These are phyloP conservation scores for Lasiodiplodia sp. DNA, from an alignment of 2,329 filamentous ascomycete species.

Conservation along the genomic window DNA sequence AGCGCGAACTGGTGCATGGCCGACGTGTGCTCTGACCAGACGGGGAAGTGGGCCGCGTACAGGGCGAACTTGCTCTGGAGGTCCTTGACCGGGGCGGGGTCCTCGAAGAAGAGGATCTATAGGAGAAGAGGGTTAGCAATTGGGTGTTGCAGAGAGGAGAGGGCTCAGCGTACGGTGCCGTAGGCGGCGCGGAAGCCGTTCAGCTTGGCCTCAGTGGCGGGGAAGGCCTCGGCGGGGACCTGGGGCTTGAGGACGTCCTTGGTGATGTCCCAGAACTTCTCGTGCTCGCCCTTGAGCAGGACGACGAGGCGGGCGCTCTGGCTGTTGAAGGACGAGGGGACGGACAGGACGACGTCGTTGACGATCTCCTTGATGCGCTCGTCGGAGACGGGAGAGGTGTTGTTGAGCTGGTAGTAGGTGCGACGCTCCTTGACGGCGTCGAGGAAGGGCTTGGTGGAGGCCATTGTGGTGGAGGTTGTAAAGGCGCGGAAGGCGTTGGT, in stretches of 20 bases:
- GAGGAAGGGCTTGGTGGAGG: constrained; percentile 60
- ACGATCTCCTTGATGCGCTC: constrained; percentile 70
- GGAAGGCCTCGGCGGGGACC: constrained; percentile 70
- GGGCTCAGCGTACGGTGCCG: constrained; percentile 79
- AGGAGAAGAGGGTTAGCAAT: no score
- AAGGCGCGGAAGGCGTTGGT: constrained; percentile 23
- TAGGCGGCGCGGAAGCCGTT: constrained; percentile 73
- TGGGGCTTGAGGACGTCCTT: constrained; percentile 70
- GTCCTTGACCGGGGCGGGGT: constrained; percentile 69
- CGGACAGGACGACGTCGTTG: constrained; percentile 66
- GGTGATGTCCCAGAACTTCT: constrained; percentile 83
- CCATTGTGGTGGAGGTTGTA: constrained; percentile 44
- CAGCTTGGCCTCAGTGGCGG: constrained; percentile 59
- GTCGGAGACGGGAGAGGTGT: constrained; percentile 66
- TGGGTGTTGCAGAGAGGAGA: no score
- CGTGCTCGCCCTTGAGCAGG: constrained; percentile 82
- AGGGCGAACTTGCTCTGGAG: constrained; percentile 73
- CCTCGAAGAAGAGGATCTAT: constrained; percentile 89
- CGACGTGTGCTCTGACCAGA: constrained; percentile 77
- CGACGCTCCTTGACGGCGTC: constrained; percentile 72
- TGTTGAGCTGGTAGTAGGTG: constrained; percentile 72
- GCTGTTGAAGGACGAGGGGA: constrained; percentile 87
- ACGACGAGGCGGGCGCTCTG: constrained; percentile 82
- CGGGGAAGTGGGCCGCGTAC: constrained; percentile 81
- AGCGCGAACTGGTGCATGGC: constrained; percentile 83